Evolutionary conservation across 176 grass and related monocot genomes (phyloP), one percentile per base, ranked within the genome.

Genomic region (Secale cereale): DNA sequence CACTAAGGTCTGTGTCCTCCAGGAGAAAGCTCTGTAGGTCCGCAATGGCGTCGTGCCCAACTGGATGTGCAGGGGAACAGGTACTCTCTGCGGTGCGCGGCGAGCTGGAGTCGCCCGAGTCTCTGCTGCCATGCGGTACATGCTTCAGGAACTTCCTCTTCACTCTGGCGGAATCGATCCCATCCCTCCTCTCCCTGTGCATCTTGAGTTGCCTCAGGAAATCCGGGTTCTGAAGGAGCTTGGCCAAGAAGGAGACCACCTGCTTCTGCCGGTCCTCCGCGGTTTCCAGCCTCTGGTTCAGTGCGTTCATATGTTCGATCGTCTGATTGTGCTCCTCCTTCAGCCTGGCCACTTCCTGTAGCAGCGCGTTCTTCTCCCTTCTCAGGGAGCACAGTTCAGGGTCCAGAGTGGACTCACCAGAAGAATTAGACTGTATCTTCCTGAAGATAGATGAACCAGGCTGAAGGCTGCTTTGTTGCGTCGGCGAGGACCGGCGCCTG

Each of bases 241-340:
- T 96, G 13, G 91, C 90, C 62, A 97, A 79, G 91, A 99, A 96
- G 25, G 94, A 96, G 19, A 99, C 79, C 91, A 99, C 92, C 86
- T 92, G 94, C 77, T 88, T 99, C 88, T 99, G 91, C 61, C 86
- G 82, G 78, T 89, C 83, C 76, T 96, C 97, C 7, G 90, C 88
- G 5, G 85, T 91, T 78, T 96, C 84, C 43, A 99, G 67, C 85
- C 78, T 88, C 75, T 91, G 76, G 77, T 99, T 89, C 71, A 99
- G 82, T 20, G 86, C 74, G 81, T 86, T 81, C 91, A 99, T 92
- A 39, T 91, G 91, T 48, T 94, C 84, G 74, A 94, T 73, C 43
- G 94, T 94, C 61, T 62, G 73, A 40, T 50, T 62, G 14, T 99
- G 89, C 78, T 99, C 97, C 33, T 92, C 86, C 45, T 91, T 92